Percentiles rank a stretch among this genome's conserved stretches.
Conservation (phyloP, 768 basidiomycete genomes). For the Piloderma croceum region DNA sequence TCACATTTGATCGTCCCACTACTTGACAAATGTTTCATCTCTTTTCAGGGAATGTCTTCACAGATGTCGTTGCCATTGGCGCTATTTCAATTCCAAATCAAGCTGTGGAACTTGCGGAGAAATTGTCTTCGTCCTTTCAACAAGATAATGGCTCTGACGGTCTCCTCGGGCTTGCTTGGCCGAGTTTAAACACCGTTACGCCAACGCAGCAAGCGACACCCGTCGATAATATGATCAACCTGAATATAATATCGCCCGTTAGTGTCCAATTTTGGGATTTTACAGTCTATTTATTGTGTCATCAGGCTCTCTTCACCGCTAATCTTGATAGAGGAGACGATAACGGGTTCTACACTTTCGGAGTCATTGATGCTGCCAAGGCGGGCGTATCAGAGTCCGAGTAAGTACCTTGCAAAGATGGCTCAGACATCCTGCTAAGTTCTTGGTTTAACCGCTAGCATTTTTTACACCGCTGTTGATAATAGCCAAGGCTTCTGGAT, state of each 20-base stretch:
- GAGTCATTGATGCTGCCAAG: constrained; percentile 25
- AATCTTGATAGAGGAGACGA: constrained; percentile 32
- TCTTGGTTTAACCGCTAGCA: neutral
- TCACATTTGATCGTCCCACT: neutral
- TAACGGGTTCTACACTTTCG: constrained; percentile 36
- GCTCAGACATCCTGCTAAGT: neutral
- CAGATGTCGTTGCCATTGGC: constrained; percentile 19
- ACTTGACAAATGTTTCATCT: neutral
- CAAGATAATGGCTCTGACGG: constrained; percentile 32
- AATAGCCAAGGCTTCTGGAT: constrained; percentile 37
- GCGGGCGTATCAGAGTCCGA: constrained; percentile 23
- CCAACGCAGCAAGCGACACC: constrained; percentile 32
- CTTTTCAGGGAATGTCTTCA: constrained; percentile 19
- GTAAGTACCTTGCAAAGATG: constrained; percentile 5
- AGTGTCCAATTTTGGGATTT: neutral
- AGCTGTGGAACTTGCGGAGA: constrained; percentile 32
- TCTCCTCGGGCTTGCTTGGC: constrained; percentile 34
- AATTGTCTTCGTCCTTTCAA: constrained; percentile 30
- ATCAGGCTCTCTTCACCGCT: constrained; percentile 30
- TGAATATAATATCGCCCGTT: constrained; percentile 25
- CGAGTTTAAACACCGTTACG: constrained; percentile 32
- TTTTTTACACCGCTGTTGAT: constrained; percentile 6
- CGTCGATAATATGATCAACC: constrained; percentile 34
- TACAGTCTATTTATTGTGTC: neutral
- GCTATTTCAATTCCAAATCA: constrained; percentile 28